Percentiles rank a stretch among this genome's conserved stretches.
Conservation (phyloP, 345 rosid species). For the Arabis alpina region DNA sequence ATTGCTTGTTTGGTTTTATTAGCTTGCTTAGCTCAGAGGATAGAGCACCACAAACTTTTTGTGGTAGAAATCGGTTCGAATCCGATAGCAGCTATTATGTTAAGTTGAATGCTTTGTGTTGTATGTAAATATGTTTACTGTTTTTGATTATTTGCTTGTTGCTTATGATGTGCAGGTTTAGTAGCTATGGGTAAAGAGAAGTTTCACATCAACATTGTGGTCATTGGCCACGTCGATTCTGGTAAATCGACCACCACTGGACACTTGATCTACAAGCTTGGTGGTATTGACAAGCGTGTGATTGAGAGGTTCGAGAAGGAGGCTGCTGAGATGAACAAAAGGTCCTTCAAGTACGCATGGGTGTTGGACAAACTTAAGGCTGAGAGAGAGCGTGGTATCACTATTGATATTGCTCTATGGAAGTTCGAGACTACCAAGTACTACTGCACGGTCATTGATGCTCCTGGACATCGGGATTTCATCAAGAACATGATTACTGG, state of each 20-base stretch:
- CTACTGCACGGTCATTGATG: slow-evolving; percentile 82
- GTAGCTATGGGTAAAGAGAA: slow-evolving; percentile 64
- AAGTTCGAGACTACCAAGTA: slow-evolving; percentile 79
- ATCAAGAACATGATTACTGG: slow-evolving; percentile 87
- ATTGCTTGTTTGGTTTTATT: not conserved
- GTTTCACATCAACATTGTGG: slow-evolving; percentile 77
- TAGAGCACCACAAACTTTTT: slow-evolving; percentile 29
- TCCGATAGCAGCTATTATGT: slow-evolving; percentile 31
- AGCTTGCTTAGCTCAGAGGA: slow-evolving; percentile 23
- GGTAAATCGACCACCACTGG: slow-evolving; percentile 84
- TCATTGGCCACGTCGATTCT: slow-evolving; percentile 82
- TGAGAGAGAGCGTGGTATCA: slow-evolving; percentile 84
- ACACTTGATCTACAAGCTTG: slow-evolving; percentile 82
- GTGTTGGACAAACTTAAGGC: slow-evolving; percentile 85
- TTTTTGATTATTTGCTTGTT: not conserved
- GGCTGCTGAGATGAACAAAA: slow-evolving; percentile 89
- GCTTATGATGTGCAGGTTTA: not conserved
- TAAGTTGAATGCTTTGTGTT: not conserved
- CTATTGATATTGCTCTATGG: slow-evolving; percentile 80
- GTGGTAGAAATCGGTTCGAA: slow-evolving; percentile 41
- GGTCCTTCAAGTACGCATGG: slow-evolving; percentile 87
- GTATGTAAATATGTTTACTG: no score
- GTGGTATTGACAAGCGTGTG: slow-evolving; percentile 90
- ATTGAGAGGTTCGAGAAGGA: slow-evolving; percentile 87
- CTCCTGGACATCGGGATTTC: slow-evolving; percentile 81